Conservation (phyloP, 306 rosid species). For the Carpinus viminea region DNA sequence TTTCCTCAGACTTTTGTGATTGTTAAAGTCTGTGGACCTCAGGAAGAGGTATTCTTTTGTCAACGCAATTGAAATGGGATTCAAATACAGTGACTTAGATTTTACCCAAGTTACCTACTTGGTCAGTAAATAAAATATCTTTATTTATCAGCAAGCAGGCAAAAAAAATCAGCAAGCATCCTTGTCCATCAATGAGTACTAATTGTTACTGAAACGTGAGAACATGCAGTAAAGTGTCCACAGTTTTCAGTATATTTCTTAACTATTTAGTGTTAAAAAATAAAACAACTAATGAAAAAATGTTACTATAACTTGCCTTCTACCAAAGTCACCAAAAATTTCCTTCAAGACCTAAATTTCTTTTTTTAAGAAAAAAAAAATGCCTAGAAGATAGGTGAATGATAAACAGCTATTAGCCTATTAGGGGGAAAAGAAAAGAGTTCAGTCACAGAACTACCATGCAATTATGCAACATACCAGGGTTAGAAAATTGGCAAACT, state of each 20-base stretch:
- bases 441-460: not conserved
- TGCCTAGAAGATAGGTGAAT: not conserved
- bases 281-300: no score
- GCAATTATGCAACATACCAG: constrained; percentile 46
- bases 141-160: no score
- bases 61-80: not conserved
- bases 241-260: not conserved
- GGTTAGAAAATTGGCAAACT: constrained; percentile 79
- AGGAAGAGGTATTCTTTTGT: not conserved
- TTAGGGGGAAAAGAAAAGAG: no score
- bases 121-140: no score
- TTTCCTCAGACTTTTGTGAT: not conserved
- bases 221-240: not conserved
- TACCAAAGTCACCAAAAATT: no score
- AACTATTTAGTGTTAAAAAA: no score
- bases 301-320: no score
- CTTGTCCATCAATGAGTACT: not conserved
- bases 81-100: no score
- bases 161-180: not conserved
- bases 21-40: not conserved
- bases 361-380: no score
- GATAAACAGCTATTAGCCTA: not conserved
- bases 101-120: no score
- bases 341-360: no score
- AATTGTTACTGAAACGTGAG: not conserved